Conservation (phyloP, 306 rosid genomes). For the Purshia tridentata region DNA sequence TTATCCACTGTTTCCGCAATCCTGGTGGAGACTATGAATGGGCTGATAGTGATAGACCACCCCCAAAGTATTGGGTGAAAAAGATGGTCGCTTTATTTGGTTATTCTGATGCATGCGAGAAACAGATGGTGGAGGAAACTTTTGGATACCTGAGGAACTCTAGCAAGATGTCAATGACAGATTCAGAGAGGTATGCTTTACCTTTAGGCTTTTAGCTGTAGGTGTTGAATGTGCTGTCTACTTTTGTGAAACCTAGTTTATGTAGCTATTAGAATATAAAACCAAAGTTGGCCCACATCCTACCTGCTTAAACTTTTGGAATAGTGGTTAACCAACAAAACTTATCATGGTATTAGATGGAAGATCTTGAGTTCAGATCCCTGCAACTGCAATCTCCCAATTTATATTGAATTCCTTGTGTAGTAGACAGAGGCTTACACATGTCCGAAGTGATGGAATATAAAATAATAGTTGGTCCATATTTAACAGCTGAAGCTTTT, state of each 20-base stretch:
- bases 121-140: constrained; percentile 34
- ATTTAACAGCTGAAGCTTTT: too few species aligned
- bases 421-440: too few species aligned
- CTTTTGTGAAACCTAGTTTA: not conserved
- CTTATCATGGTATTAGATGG: not conserved
- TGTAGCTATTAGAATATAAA: not conserved
- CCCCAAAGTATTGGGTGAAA: constrained; percentile 77
- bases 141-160: constrained; percentile 32
- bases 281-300: not conserved
- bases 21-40: constrained; percentile 97
- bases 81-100: constrained; percentile 82
- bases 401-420: not conserved
- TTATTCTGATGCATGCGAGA: constrained; percentile 45
- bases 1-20: constrained; percentile 90
- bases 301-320: not conserved
- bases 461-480: too few species aligned
- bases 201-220: not conserved
- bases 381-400: not conserved
- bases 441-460: too few species aligned
- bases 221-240: too few species aligned
- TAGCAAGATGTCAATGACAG: constrained; percentile 35
- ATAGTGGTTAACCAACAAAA: not conserved
- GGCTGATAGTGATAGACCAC: constrained; percentile 88
- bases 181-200: constrained; percentile 52
- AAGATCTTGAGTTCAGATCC: not conserved